Base-by-base conservation (phyloP, 768 basidiomycete genomes). In the Roridomyces roridus region DNA sequence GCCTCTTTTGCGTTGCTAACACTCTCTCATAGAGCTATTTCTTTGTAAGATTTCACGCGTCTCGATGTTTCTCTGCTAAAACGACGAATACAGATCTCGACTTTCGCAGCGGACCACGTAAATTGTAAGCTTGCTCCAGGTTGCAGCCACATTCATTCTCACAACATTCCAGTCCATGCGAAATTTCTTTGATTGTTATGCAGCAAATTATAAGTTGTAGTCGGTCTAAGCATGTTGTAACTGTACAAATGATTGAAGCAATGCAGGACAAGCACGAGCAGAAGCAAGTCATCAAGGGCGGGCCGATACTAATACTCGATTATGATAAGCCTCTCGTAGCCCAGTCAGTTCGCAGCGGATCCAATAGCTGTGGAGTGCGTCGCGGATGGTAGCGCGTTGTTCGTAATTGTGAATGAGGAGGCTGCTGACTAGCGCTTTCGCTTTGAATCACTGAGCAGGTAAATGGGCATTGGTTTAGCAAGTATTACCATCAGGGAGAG, bases 91-190 rank as follows among this genome's bases (percentile, higher is more conserved):
- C 55, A 94, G 93, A 89, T 97, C 40, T 94, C 94, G 1, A 94
- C 92, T 3, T 96, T 96, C 67, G 89, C 86, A 17, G 79, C 88
- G 11, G 95, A 95, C 63, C 96, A 99, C 66, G 80, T 98, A 61
- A 88, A 88, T 48, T 98, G 92, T 92, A 60, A 72, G 90, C 75
- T 51, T 46, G 11, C n/a, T 49, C 29, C 50, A 36, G 14, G 45
- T 59, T 50, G 61, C 69, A 46, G 17, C 58, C 23, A 59, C 47
- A 8, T 62, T 28, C 10, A 18, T 48, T 25, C 34, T 52, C 21
- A 23, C 62, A 31, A 58, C 67, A 47, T 55, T 40, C 57, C 65
- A 87, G 96, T 89, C 79, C 96, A 98, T 61, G 92, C 94, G 23
- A 88, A 91, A 68, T 89, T 89, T 73, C 78, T 98, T 61, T 48